A percentile compares a stretch with the other conserved stretches of the same genome.
Conservation (phyloP, 176 grass and related monocot genomes). For the Carex pumila region DNA sequence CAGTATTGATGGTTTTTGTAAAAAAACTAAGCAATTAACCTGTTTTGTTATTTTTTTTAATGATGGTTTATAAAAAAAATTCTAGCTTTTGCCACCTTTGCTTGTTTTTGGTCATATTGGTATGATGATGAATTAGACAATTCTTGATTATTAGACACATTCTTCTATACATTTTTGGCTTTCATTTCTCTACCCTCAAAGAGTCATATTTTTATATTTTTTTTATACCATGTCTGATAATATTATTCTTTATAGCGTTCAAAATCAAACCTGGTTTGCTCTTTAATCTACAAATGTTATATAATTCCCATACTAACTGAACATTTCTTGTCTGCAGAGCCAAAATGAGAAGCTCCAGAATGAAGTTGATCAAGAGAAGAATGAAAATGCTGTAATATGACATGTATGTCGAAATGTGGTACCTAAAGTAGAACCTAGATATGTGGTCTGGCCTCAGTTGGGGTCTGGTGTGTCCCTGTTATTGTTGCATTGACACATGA, state of each 20-base stretch:
- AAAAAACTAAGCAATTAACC: too few species aligned
- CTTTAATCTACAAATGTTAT: neutral
- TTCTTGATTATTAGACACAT: neutral
- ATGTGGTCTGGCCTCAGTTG: neutral
- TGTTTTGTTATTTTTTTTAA: too few species aligned
- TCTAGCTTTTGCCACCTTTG: neutral
- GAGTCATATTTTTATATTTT: neutral
- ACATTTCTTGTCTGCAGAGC: neutral
- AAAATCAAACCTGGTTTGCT: neutral
- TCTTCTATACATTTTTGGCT: neutral
- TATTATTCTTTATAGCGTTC: neutral
- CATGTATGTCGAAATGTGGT: neutral
- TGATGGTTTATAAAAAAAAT: too few species aligned
- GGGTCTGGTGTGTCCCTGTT: neutral
- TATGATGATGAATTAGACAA: neutral
- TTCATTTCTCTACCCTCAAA: neutral
- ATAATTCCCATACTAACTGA: neutral
- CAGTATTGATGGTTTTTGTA: too few species aligned
- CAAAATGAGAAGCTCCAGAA: neutral
- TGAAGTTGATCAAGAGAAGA: neutral
- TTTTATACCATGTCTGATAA: neutral
- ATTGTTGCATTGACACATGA: slow-evolving; percentile 6
- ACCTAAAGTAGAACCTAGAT: neutral
- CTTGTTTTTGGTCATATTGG: neutral
- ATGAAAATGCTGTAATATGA: neutral